phyloP scores from a whole-genome alignment of 2,329 filamentous ascomycete genomes.

The Cryoendolithus antarcticus region DNA sequence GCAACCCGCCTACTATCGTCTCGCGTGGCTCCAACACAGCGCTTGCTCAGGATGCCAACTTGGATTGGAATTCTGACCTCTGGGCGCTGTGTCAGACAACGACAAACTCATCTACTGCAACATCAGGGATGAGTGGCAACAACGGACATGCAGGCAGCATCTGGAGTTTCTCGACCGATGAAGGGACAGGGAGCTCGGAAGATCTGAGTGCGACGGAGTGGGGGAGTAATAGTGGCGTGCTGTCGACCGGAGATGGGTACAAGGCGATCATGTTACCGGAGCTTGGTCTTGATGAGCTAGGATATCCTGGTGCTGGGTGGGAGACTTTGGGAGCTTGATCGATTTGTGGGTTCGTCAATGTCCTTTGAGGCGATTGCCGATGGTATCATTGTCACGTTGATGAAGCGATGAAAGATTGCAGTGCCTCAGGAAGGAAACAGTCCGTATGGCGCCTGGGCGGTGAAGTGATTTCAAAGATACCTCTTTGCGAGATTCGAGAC shows the following conservation, averaged over 20 bases:
- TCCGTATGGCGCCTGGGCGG: not conserved
- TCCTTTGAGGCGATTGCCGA: too few relatives aligned
- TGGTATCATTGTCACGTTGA: not conserved
- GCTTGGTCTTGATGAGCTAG: slow-evolving; percentile 7
- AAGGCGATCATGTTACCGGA: slow-evolving; percentile 20
- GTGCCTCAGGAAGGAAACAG: not conserved
- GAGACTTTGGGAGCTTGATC: slow-evolving; percentile 3
- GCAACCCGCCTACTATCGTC: slow-evolving; percentile 6
- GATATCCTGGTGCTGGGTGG: slow-evolving; percentile 3
- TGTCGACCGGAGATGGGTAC: slow-evolving; percentile 11
- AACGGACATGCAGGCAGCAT: slow-evolving; percentile 13
- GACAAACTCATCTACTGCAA: slow-evolving; percentile 9
- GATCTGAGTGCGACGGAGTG: slow-evolving; percentile 12
- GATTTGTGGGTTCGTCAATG: not conserved
- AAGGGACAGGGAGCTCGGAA: slow-evolving; percentile 11
- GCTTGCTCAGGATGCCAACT: slow-evolving; percentile 5
- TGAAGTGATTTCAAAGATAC: not conserved
- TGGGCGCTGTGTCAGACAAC: slow-evolving; percentile 20
- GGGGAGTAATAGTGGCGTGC: slow-evolving; percentile 5
- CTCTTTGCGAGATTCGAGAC: not conserved
- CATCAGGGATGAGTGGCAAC: slow-evolving; percentile 6
- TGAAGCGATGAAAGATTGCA: not conserved
- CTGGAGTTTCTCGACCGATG: slow-evolving; percentile 17
- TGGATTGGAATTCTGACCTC: slow-evolving; percentile 16
- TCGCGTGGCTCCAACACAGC: slow-evolving; percentile 6